phyloP scores from a whole-genome alignment of 2,329 filamentous ascomycete species.

The Sporothrix brasiliensis region DNA sequence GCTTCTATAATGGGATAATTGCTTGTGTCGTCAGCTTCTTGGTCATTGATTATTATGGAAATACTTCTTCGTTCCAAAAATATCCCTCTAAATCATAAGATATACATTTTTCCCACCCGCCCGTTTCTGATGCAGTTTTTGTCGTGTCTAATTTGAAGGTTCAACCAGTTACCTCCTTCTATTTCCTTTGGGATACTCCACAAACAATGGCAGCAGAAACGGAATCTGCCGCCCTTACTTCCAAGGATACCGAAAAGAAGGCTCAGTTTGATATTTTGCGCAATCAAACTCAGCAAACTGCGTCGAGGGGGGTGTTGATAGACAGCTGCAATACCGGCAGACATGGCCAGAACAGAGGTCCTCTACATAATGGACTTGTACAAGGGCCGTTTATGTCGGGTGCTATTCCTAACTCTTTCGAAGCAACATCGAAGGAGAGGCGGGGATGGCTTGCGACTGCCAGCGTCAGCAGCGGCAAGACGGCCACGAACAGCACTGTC shows the following conservation, averaged over 20 bases:
- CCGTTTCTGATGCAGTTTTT: background rate
- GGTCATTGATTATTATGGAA: too few species aligned
- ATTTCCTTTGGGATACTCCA: background rate
- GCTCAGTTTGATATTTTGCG: background rate
- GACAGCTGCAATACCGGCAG: background rate
- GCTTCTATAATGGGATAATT: background rate
- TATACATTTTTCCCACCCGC: background rate
- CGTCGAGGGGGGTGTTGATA: background rate
- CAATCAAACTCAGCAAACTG: background rate
- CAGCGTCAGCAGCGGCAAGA: background rate
- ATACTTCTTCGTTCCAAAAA: background rate
- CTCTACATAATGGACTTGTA: background rate
- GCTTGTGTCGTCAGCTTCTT: too few species aligned
- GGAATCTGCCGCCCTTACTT: background rate
- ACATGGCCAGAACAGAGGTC: background rate
- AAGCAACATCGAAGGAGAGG: background rate
- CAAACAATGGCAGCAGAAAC: background rate
- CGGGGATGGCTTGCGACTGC: background rate
- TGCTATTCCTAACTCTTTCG: background rate
- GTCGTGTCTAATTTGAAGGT: background rate
- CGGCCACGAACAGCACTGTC: background rate
- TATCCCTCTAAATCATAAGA: background rate
- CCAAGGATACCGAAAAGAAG: slow-evolving; percentile 4
- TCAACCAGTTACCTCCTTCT: background rate
- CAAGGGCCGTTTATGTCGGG: slow-evolving; percentile 28